phyloP scores from a whole-genome alignment of 2,329 filamentous ascomycete genomes.

The Colletotrichum camelliae region DNA sequence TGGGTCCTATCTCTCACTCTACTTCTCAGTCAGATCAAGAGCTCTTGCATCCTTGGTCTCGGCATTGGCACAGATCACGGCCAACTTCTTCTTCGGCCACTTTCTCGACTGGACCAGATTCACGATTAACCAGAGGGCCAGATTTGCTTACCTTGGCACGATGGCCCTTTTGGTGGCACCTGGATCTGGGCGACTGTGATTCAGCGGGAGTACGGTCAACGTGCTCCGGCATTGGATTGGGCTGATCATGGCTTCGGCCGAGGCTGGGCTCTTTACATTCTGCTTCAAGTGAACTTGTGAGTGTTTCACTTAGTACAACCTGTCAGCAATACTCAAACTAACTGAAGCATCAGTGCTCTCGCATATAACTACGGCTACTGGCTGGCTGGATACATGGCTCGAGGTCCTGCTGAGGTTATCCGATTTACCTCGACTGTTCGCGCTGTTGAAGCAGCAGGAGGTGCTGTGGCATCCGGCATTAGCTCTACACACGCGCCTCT shows the following conservation, averaged over 20 bases:
- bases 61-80: constrained; percentile 24
- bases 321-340: background rate
- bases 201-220: constrained; percentile 20
- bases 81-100: constrained; percentile 26
- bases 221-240: constrained; percentile 23
- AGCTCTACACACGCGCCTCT: constrained; percentile 18
- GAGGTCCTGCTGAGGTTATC: constrained; percentile 5
- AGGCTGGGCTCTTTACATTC: constrained; percentile 27
- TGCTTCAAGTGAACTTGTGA: constrained; percentile 22
- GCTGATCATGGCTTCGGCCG: constrained; percentile 24
- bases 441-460: constrained; percentile 13
- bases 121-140: constrained; percentile 22
- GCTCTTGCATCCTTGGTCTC: constrained; percentile 25
- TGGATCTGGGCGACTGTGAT: constrained; percentile 30
- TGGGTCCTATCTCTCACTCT: constrained; percentile 25
- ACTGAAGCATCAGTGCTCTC: background rate
- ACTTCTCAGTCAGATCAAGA: constrained; percentile 24
- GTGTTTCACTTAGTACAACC: background rate
- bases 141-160: constrained; percentile 23
- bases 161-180: constrained; percentile 24
- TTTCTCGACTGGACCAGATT: constrained; percentile 26
- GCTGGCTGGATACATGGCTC: constrained; percentile 9
- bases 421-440: constrained; percentile 9
- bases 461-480: constrained; percentile 14
- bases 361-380: constrained; percentile 17